Base-by-base conservation (phyloP, 306 rosid genomes). In the Amphicarpaea edgeworthii region DNA sequence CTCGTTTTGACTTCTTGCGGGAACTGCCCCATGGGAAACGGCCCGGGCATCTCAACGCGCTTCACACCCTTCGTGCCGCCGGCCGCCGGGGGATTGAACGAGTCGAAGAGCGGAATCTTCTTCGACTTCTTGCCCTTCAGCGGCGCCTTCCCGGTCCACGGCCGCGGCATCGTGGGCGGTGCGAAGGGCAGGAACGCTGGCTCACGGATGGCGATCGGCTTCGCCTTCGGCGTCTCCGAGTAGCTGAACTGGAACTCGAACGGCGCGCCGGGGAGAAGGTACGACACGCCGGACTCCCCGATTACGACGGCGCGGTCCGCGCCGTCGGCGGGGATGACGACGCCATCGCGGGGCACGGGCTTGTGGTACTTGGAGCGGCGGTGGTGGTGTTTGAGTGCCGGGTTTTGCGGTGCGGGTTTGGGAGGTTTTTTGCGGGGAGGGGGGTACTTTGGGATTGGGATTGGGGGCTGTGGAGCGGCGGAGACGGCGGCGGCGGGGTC, bases 131-230 rank as follows among this genome's bases (percentile, higher is more conserved):
- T 34, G 81, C 92, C 89, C 86, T 92, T 92, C 91, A 95, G 32
- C 42, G 97, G 97, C 0, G 97, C 99, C 59, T 95, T 95, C 0
- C 97, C 99, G 0, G 97, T 95, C 99, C 97, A 95, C 3, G 98
- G 98, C 75, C 97, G 77, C 73, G 97, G 90, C 97, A 95, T 95
- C 2, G 96, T 77, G 1, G 96, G 96, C 23, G 98, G 89, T 7
- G 90, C 97, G 68, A 95, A 92, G 2, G 98, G 98, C 51, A 92
- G 66, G 77, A 90, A 92, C 3, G 97, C 97, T 43, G 98, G 98
- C 74, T 95, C 98, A 4, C 97, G 90, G 41, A 95, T 95, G 0
- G 91, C 98, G 12, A 92, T 2, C 12, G 98, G 98, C 75, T 92
- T 92, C 0, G n/a, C 96, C 74, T 90, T 92, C 0, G 98, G 98